These are phyloP conservation scores for Hawksworthiomyces lignivorus DNA, from an alignment of 2,329 filamentous ascomycete species.

Conservation along the genomic window DNA sequence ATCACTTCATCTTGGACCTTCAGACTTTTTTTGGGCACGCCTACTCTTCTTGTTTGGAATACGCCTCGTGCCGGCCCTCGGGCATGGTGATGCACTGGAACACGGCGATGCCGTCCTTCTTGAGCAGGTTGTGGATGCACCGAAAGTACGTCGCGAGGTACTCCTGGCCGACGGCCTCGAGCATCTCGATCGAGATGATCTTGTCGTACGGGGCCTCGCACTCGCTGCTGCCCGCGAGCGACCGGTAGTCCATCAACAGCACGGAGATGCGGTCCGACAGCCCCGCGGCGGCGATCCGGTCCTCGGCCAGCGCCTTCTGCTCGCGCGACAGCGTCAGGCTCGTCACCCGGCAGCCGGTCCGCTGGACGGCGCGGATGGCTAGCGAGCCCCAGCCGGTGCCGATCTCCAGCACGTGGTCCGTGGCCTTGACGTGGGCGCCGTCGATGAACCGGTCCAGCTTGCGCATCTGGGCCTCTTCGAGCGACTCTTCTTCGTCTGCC, in stretches of 20 bases:
- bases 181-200: constrained; percentile 69
- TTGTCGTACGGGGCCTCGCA: constrained; percentile 57
- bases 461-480: constrained; percentile 59
- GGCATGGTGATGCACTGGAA: constrained; percentile 77
- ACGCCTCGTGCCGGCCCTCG: constrained; percentile 57
- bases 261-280: constrained; percentile 56
- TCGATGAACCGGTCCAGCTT: constrained; percentile 61
- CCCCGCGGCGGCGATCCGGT: constrained; percentile 54
- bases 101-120: constrained; percentile 57
- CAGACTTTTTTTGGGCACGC: constrained; percentile 17
- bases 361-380: constrained; percentile 59
- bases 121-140: constrained; percentile 55
- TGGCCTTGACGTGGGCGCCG: constrained; percentile 53
- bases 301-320: constrained; percentile 60
- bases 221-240: constrained; percentile 33
- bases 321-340: constrained; percentile 60
- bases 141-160: constrained; percentile 61
- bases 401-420: constrained; percentile 66
- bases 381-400: constrained; percentile 71
- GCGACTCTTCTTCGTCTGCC: constrained; percentile 40
- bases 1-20: too few relatives aligned
- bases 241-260: constrained; percentile 60
- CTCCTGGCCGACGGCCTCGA: constrained; percentile 64
- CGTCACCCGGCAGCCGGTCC: constrained; percentile 61
- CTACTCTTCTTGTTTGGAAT: constrained; percentile 57